These are phyloP conservation scores for Ophiostoma ips DNA, from an alignment of 2,329 filamentous ascomycete species.

Conservation along the genomic window DNA sequence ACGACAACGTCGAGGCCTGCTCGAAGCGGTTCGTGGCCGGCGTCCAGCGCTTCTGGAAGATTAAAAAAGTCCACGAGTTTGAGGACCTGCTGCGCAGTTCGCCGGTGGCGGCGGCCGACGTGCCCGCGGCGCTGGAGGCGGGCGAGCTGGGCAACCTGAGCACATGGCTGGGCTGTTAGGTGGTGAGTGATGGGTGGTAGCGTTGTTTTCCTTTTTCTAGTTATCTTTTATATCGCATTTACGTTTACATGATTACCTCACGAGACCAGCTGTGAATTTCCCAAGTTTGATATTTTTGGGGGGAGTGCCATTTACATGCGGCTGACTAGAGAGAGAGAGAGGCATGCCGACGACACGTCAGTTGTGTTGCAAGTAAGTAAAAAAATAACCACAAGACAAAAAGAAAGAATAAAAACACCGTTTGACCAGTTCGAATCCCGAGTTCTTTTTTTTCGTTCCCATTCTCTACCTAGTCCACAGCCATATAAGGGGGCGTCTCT, in stretches of 20 bases:
- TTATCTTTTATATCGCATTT: background rate
- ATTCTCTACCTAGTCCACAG: background rate
- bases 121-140: constrained; percentile 8
- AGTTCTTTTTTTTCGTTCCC: background rate
- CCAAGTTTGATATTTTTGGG: constrained; percentile 12
- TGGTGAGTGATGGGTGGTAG: background rate
- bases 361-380: background rate
- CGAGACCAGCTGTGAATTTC: background rate
- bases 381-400: background rate
- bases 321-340: too few relatives aligned
- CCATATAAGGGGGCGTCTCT: background rate
- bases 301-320: too few relatives aligned
- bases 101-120: constrained; percentile 11
- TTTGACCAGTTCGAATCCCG: constrained; percentile 2
- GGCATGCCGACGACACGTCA: too few relatives aligned
- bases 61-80: constrained; percentile 52
- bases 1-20: constrained; percentile 49
- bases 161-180: constrained; percentile 9
- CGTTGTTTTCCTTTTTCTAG: background rate
- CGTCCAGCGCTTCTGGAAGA: constrained; percentile 61
- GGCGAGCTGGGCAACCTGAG: constrained; percentile 20
- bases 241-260: background rate
- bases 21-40: constrained; percentile 53
- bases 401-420: constrained; percentile 1
- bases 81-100: constrained; percentile 42